These are phyloP conservation scores for Blepharisma stoltei DNA, from an alignment of 73 alveolate genomes.

Conservation along the genomic window DNA sequence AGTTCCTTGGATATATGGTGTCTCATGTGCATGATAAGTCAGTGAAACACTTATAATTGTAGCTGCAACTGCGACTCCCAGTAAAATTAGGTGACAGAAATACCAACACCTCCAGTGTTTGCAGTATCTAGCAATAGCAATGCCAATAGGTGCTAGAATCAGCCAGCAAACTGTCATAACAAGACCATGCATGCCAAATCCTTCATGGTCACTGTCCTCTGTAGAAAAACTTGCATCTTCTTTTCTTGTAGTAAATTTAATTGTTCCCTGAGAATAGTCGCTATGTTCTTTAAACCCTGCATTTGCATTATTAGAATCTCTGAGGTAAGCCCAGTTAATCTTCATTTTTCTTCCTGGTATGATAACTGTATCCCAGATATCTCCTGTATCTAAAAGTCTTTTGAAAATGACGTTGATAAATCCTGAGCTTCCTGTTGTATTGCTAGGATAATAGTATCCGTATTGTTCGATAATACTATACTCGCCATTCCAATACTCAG, in stretches of 20 bases:
- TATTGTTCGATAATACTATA: too few relatives aligned
- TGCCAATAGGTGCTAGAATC: constrained; percentile 13
- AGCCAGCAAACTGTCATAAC: background rate
- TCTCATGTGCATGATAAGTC: background rate
- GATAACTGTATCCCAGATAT: background rate
- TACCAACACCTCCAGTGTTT: background rate
- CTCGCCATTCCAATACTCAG: too few relatives aligned
- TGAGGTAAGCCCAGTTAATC: background rate
- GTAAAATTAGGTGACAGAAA: background rate
- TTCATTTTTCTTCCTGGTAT: background rate
- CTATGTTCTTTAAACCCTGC: background rate
- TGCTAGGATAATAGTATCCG: too few relatives aligned
- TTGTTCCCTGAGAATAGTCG: background rate
- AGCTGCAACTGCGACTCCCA: background rate
- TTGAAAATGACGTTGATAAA: background rate
- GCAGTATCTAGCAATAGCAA: background rate
- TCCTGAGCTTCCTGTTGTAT: background rate
- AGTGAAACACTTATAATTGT: background rate
- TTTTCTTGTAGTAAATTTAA: too few relatives aligned
- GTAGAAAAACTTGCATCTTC: too few relatives aligned
- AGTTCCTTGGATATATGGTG: background rate
- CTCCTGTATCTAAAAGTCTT: background rate
- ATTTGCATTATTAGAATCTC: background rate
- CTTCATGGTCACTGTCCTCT: too few relatives aligned
- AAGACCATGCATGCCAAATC: background rate